Conservation (phyloP, 2,329 filamentous ascomycete genomes). For the Coniochaeta sp. region DNA sequence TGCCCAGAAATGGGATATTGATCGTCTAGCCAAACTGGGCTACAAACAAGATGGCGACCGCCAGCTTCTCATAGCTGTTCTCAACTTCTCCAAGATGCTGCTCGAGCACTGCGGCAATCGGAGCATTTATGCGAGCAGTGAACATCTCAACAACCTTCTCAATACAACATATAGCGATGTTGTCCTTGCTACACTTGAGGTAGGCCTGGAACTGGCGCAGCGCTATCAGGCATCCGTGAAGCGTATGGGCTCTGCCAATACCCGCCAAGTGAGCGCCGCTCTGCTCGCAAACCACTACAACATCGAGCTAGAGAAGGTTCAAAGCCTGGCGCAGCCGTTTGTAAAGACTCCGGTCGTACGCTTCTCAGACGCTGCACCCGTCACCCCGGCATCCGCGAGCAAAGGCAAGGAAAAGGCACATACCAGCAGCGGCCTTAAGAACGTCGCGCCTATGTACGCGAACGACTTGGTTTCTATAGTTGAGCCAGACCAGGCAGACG, state of each 20-base stretch:
- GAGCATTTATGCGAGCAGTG: constrained; percentile 91
- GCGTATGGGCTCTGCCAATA: constrained; percentile 44
- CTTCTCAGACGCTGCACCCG: constrained; percentile 38
- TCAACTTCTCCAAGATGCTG: constrained; percentile 80
- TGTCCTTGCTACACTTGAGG: constrained; percentile 68
- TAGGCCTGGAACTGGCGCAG: constrained; percentile 81
- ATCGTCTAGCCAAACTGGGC: constrained; percentile 49
- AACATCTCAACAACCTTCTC: constrained; percentile 79
- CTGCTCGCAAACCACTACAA: constrained; percentile 81
- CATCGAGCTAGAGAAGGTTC: constrained; percentile 71
- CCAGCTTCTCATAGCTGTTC: constrained; percentile 68
- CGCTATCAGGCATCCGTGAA: constrained; percentile 87
- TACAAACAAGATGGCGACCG: constrained; percentile 72
- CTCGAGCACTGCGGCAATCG: constrained; percentile 94
- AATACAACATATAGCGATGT: constrained; percentile 79
- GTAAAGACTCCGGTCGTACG: constrained; percentile 58
- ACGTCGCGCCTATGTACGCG: constrained; percentile 59
- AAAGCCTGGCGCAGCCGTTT: constrained; percentile 78
- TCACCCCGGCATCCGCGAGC: constrained; percentile 45
- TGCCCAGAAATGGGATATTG: constrained; percentile 33
- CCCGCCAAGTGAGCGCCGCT: constrained; percentile 60
- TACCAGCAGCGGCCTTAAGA: constrained; percentile 28
- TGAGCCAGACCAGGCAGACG: constrained; percentile 41
- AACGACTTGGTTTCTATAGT: constrained; percentile 76
- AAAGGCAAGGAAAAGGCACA: constrained; percentile 72